Evolutionary conservation across 495 filamentous ascomycete genomes (phyloP).

Genomic region (Platismatia glauca): DNA sequence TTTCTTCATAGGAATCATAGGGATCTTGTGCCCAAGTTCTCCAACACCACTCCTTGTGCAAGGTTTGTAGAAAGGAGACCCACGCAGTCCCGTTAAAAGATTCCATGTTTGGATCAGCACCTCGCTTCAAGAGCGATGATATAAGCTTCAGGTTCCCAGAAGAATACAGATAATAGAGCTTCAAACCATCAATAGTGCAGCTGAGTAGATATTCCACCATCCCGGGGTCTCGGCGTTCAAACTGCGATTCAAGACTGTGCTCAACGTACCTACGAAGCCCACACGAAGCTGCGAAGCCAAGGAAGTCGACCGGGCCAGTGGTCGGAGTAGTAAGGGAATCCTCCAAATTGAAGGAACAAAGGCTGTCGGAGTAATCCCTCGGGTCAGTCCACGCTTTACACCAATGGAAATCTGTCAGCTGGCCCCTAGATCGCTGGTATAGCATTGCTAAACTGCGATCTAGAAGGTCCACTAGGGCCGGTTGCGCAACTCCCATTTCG

Average conservation of each 20-base stretch:
- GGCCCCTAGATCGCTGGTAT: neutral
- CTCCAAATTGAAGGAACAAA: too few relatives aligned
- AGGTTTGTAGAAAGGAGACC: neutral
- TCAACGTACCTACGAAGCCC: neutral
- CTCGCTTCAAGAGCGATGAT: neutral
- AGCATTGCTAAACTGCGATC: neutral
- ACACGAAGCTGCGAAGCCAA: neutral
- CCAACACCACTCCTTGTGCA: neutral
- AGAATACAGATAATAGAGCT: fast-evolving
- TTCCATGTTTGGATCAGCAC: neutral
- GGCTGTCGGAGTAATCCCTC: too few relatives aligned
- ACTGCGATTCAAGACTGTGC: neutral
- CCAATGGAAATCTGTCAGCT: neutral
- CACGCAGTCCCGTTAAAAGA: neutral
- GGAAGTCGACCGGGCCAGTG: neutral
- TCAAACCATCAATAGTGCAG: neutral
- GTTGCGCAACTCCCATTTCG: neutral
- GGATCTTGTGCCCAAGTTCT: too few relatives aligned
- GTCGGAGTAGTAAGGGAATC: too few relatives aligned
- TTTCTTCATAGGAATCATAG: neutral
- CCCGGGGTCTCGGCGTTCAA: too few relatives aligned
- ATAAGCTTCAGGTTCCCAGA: neutral
- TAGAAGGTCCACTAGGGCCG: neutral
- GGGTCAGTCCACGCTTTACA: neutral
- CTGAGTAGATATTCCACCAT: neutral